A percentile compares a stretch with the other conserved stretches of the same genome.
These are phyloP conservation scores for Boletus sp. DNA, from an alignment of 768 basidiomycete species.

Conservation along the genomic window DNA sequence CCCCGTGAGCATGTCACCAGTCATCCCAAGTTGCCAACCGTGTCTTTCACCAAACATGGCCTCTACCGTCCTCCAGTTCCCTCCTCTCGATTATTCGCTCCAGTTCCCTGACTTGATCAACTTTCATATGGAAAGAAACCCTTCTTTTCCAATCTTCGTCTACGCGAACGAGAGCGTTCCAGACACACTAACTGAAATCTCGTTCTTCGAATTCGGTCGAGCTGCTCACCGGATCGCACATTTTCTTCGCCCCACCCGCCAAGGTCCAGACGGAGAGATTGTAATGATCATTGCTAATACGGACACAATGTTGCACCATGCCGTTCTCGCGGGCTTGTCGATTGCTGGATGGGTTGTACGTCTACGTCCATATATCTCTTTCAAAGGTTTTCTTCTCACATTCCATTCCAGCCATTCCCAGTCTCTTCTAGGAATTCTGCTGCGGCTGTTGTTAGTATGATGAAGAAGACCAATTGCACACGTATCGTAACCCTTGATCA, in stretches of 20 bases:
- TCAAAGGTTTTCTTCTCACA: constrained; percentile 18
- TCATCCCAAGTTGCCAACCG: neutral
- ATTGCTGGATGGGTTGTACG: constrained; percentile 37
- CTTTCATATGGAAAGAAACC: constrained; percentile 26
- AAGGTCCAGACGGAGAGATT: constrained; percentile 17
- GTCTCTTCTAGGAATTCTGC: constrained; percentile 42
- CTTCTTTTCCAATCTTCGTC: constrained; percentile 20
- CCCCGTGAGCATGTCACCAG: neutral
- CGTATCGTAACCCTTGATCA: constrained; percentile 18
- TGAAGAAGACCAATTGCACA: constrained; percentile 19
- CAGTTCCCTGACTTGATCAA: constrained; percentile 25
- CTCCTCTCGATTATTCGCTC: constrained; percentile 24
- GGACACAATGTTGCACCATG: constrained; percentile 36
- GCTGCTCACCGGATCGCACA: constrained; percentile 38
- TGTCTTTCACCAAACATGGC: constrained; percentile 4
- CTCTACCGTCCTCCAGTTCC: neutral
- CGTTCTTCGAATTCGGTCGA: constrained; percentile 27
- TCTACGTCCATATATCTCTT: constrained; percentile 26
- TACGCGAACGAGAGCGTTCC: constrained; percentile 13
- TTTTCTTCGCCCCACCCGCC: constrained; percentile 34
- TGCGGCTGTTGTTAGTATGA: constrained; percentile 33
- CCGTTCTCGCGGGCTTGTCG: constrained; percentile 33
- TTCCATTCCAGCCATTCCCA: constrained; percentile 29
- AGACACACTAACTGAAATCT: constrained; percentile 16
- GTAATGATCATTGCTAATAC: constrained; percentile 24